Conservation (phyloP, 495 filamentous ascomycete species). For the Podospora sp. region DNA sequence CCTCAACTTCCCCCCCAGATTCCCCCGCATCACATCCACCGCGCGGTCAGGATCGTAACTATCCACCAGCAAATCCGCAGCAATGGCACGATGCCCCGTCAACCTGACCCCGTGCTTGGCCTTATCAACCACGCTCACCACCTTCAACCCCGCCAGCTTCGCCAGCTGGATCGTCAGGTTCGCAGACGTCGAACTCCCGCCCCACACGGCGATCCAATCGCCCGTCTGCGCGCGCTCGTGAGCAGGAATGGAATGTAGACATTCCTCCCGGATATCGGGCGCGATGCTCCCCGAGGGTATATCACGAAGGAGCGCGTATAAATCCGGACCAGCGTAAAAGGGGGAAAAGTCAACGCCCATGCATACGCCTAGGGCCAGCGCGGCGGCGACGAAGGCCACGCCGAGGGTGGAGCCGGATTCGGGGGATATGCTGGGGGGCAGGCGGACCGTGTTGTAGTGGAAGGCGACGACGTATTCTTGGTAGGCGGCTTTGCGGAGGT, state of each 20-base stretch:
- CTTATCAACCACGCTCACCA: slow-evolving; percentile 62
- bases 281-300: slow-evolving; percentile 47
- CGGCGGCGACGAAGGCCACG: slow-evolving; percentile 65
- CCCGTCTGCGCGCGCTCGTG: slow-evolving; percentile 51
- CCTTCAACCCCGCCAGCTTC: slow-evolving; percentile 58
- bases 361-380: slow-evolving; percentile 60
- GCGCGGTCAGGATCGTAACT: slow-evolving; percentile 61
- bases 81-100: slow-evolving; percentile 46
- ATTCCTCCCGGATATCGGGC: slow-evolving; percentile 57
- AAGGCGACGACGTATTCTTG: slow-evolving; percentile 68
- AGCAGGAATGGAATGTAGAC: slow-evolving; percentile 47
- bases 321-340: slow-evolving; percentile 54
- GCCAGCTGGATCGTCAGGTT: slow-evolving; percentile 62
- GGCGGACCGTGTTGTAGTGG: slow-evolving; percentile 62
- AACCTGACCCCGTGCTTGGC: slow-evolving; percentile 62
- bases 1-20: slow-evolving; percentile 56
- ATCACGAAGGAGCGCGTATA: slow-evolving; percentile 47
- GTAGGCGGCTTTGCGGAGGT: slow-evolving; percentile 68
- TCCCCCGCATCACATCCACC: slow-evolving; percentile 59
- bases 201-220: slow-evolving; percentile 73
- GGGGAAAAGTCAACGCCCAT: slow-evolving; percentile 61
- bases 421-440: slow-evolving; percentile 51
- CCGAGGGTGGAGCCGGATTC: slow-evolving; percentile 62
- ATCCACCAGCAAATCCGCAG: slow-evolving; percentile 62
- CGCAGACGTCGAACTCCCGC: slow-evolving; percentile 66